Base-by-base conservation (phyloP, 768 basidiomycete genomes). In the Mycena chlorophos region DNA sequence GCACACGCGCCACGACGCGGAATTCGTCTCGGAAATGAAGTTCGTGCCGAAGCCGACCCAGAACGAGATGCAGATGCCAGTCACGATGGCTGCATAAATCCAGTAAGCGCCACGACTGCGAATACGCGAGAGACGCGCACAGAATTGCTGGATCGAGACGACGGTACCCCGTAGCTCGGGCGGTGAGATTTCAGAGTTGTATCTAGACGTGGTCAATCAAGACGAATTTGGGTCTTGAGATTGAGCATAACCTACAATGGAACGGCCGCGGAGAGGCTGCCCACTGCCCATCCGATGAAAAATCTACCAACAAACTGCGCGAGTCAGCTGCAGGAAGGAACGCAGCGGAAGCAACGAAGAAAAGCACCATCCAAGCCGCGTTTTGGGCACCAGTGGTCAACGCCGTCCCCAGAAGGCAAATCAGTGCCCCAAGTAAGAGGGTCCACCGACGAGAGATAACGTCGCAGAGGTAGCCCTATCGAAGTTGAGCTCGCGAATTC, bases 211-310 rank as follows among this genome's bases (percentile, higher is more conserved):
- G 3, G 22, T 12, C n/a, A n/a, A 47, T 23, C 22, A 71, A 51
- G 31, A 65, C 62, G 17, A 63, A 63, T 13, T 65, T 66, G 52
- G 66, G 34, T 27, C 60, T 60, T 31, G 67, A 64, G 1, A 64
- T 56, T 8, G 61, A 49, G 16, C 60, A 38, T 29, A 2, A 57
- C 63, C 28, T 47, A 62, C 63, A 64, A 19, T 22, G 25, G 69
- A 63, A 55, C 73, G 60, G 49, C 73, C 55, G 40, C 64, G 58
- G 61, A 83, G 16, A 85, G 69, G 2, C 82, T 81, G 13, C 84
- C 84, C 10, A 86, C 82, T 37, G 81, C 83, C 58, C 83, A 65
- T 69, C 84, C 84, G 49, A 81, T 84, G 54, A 85, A 68, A 59
- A 82, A 83, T 34, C 83, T 76, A 30, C 82, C 81, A 23, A 59